Conservation (phyloP, 1,284 basidiomycete species). For the Athelia psychrophila region DNA sequence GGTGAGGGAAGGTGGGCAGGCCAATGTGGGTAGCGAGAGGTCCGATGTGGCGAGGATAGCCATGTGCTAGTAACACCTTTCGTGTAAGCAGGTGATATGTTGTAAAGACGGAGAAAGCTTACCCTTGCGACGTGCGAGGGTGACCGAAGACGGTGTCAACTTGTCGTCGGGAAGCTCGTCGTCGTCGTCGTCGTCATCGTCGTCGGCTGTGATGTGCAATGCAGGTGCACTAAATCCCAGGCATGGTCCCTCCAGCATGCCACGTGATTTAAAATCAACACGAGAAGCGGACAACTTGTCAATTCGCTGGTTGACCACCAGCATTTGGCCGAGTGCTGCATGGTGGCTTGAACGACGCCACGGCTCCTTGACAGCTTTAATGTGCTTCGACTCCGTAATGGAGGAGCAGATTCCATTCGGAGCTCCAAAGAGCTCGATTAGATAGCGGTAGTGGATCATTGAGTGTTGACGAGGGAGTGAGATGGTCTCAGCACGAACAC, state of each 20-base stretch:
- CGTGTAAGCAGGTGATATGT: background rate
- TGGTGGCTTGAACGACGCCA: conserved; percentile 18
- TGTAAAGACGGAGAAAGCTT: background rate
- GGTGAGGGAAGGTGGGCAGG: background rate
- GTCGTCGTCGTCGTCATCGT: background rate
- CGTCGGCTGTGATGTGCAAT: background rate
- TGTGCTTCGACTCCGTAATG: too few relatives aligned
- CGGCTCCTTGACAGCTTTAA: conserved; percentile 23
- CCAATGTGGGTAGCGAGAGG: background rate
- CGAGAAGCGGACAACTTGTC: conserved; percentile 16
- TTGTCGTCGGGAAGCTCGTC: background rate
- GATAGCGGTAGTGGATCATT: conserved; percentile 3
- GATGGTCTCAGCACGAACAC: conserved; percentile 5
- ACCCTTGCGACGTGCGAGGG: background rate
- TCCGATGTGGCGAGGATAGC: background rate
- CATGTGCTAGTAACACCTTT: background rate
- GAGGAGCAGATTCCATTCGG: conserved; percentile 8
- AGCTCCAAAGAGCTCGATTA: conserved; percentile 3
- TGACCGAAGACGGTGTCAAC: too few relatives aligned
- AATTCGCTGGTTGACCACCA: conserved; percentile 14
- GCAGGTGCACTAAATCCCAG: conserved; percentile 6
- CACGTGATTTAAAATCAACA: conserved; percentile 7
- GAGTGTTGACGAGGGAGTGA: conserved; percentile 16
- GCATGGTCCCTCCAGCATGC: background rate
- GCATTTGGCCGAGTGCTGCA: conserved; percentile 19